Evolutionary conservation across 2,329 filamentous ascomycete genomes (phyloP).

Genomic region (Colletotrichum falcatum): DNA sequence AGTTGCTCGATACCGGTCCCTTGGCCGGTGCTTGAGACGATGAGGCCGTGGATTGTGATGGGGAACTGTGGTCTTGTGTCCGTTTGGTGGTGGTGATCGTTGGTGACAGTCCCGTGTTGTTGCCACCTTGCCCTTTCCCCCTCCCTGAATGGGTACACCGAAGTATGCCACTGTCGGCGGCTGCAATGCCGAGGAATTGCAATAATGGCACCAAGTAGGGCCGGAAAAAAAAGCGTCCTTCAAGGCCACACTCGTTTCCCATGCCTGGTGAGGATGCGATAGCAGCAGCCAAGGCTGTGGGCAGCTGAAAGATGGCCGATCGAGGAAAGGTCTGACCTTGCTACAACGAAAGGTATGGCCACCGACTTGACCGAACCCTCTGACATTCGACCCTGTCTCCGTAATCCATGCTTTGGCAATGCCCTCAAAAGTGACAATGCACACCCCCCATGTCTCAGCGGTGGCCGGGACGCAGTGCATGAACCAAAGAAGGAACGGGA

Average conservation of each 20-base stretch:
- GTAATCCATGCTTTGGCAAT: slow-evolving; percentile 8
- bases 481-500: slow-evolving; percentile 24
- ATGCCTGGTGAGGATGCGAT: background rate
- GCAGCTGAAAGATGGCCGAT: background rate
- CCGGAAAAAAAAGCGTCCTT: background rate
- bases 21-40: background rate
- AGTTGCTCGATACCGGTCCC: background rate
- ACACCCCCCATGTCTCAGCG: slow-evolving; percentile 39
- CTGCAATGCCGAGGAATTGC: background rate
- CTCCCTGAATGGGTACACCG: background rate
- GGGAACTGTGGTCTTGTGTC: background rate
- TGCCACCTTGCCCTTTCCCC: slow-evolving; percentile 12
- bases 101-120: slow-evolving; percentile 1
- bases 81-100: background rate
- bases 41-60: background rate
- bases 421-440: slow-evolving; percentile 28
- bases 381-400: background rate
- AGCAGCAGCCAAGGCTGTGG: background rate
- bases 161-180: background rate
- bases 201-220: background rate
- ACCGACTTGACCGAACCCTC: background rate
- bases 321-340: background rate
- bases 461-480: slow-evolving; percentile 29
- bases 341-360: background rate
- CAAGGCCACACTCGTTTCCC: background rate